Evolutionary conservation across 148 eudicot species (phyloP).

Genomic region (Spergularia bocconei): DNA sequence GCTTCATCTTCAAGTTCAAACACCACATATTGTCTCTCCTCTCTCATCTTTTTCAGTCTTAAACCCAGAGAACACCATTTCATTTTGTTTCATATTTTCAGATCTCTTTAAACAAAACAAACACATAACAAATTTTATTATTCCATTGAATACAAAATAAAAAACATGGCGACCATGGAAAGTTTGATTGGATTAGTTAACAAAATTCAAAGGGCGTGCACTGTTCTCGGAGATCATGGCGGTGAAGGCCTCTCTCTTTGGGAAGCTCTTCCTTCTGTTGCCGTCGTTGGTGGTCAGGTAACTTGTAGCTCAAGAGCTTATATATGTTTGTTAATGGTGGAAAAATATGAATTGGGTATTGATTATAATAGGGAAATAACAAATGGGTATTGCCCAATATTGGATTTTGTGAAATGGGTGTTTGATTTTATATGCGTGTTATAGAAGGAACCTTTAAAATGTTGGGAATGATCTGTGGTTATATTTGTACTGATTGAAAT

Average conservation of each 20-base stretch:
- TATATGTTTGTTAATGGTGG: background rate
- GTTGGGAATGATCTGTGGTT: background rate
- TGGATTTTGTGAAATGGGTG: constrained; percentile 1
- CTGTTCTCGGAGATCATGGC: constrained; percentile 89
- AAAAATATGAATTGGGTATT: background rate
- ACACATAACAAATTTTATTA: background rate
- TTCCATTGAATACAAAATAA: background rate
- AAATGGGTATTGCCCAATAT: background rate
- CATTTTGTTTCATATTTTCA: background rate
- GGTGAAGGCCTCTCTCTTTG: constrained; percentile 88
- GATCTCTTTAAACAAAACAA: background rate
- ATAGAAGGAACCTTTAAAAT: background rate
- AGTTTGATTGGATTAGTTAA: constrained; percentile 86
- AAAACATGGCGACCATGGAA: constrained; percentile 77
- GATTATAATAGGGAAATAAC: background rate
- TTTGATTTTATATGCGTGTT: background rate
- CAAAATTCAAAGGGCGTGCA: constrained; percentile 79
- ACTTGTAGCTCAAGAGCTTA: background rate
- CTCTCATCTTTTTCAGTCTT: background rate
- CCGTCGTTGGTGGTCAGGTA: constrained; percentile 95
- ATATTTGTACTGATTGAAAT: background rate
- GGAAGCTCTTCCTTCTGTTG: constrained; percentile 96
- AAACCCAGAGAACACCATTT: background rate
- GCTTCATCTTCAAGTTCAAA: too few relatives aligned
- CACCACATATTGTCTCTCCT: background rate